phyloP scores from a whole-genome alignment of 257 asterid genomes.

The Perilla frutescens region DNA sequence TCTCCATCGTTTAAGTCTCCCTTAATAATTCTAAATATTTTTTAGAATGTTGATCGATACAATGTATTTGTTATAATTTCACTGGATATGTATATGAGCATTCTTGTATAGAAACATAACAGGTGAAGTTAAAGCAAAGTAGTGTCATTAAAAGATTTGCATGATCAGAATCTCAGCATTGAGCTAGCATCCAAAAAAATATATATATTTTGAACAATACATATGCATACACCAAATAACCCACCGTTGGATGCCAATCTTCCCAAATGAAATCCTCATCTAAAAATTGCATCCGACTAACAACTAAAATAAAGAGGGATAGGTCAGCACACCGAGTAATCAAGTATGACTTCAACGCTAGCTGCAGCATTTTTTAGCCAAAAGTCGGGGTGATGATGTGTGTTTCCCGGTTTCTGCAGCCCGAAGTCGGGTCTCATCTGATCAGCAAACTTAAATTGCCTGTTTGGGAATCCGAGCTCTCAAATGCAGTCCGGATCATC shows the following conservation, averaged over 20 bases:
- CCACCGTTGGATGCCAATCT: not conserved
- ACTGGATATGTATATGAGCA: not conserved
- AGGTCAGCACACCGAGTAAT: not conserved
- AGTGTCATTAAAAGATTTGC: not conserved
- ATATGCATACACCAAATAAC: not conserved
- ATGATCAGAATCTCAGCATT: no score
- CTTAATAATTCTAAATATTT: no score
- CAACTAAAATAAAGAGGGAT: not conserved
- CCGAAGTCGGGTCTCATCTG: not conserved
- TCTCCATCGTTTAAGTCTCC: no score
- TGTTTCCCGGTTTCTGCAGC: not conserved
- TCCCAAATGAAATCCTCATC: not conserved
- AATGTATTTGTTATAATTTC: no score
- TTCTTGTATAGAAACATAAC: not conserved
- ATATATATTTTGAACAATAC: not conserved
- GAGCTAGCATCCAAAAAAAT: not conserved
- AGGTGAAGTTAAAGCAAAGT: not conserved
- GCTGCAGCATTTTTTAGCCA: not conserved
- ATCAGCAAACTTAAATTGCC: not conserved
- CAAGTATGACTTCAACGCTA: not conserved
- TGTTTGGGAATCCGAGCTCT: slow-evolving; percentile 14
- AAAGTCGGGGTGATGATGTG: not conserved
- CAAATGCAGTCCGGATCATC: not conserved
- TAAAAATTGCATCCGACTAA: not conserved
- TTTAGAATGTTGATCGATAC: no score